phyloP scores from a whole-genome alignment of 2,329 filamentous ascomycete species.

The Fusarium hostae region DNA sequence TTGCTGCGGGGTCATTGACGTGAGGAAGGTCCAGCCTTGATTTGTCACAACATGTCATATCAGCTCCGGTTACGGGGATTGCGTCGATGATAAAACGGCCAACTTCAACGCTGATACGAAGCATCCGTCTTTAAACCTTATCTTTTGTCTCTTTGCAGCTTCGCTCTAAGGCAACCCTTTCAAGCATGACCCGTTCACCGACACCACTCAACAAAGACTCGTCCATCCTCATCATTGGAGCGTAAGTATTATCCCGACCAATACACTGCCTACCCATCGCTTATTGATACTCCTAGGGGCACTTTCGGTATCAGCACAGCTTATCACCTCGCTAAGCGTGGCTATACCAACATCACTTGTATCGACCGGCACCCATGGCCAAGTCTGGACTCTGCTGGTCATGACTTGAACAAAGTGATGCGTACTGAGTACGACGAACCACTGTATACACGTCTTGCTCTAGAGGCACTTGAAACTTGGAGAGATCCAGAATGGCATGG shows the following conservation, averaged over 20 bases:
- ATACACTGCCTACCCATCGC: neutral
- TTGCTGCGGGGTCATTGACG: neutral
- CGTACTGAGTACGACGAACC: conserved; percentile 19
- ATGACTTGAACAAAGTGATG: conserved; percentile 36
- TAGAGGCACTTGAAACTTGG: conserved; percentile 1
- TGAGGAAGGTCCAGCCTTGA: conserved; percentile 4
- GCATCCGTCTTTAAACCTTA: too few species aligned
- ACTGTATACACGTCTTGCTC: neutral
- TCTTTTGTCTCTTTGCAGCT: neutral
- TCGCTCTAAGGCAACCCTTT: fast-evolving
- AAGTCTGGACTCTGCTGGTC: conserved; percentile 30
- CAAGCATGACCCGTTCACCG: neutral
- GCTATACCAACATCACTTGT: conserved; percentile 29
- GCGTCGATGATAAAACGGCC: neutral
- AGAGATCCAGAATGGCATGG: neutral
- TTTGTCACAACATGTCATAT: neutral
- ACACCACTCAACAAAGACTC: neutral
- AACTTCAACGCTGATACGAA: neutral
- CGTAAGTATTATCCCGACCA: neutral
- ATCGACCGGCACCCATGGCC: conserved; percentile 36
- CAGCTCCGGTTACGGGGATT: neutral
- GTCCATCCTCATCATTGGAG: conserved; percentile 7
- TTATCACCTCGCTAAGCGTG: conserved; percentile 15
- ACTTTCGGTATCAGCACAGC: conserved; percentile 16
- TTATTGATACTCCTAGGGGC: neutral